phyloP scores from a whole-genome alignment of 148 eudicot species.

The Cornus kousa region DNA sequence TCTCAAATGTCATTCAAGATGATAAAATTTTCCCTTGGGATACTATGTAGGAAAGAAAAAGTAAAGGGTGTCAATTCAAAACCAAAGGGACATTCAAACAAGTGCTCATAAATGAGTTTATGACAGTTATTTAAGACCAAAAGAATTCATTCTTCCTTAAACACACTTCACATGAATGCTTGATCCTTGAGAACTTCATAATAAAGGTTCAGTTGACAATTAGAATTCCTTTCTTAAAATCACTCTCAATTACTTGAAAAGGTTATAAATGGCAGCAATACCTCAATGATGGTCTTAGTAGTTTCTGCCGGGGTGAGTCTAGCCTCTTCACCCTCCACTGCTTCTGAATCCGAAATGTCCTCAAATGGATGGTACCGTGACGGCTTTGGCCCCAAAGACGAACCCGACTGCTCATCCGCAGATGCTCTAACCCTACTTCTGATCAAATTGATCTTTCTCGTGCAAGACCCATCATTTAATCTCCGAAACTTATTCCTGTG shows the following conservation, averaged over 20 bases:
- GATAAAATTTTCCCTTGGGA: no score
- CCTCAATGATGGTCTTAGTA: slow-evolving; percentile 89
- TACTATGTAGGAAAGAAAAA: no score
- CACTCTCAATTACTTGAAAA: not conserved
- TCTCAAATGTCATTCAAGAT: no score
- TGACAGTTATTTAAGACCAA: not conserved
- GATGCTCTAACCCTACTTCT: slow-evolving; percentile 53
- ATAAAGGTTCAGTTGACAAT: not conserved
- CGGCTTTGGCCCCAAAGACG: slow-evolving; percentile 49
- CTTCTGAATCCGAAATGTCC: slow-evolving; percentile 61
- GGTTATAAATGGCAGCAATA: slow-evolving; percentile 15
- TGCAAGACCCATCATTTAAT: slow-evolving; percentile 29
- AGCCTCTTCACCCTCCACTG: slow-evolving; percentile 47
- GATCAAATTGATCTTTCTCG: slow-evolving; percentile 32
- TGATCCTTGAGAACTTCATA: not conserved
- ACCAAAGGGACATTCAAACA: no score
- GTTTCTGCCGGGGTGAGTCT: slow-evolving; percentile 76
- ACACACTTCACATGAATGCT: not conserved
- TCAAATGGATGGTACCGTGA: slow-evolving; percentile 80
- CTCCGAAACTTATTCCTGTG: slow-evolving; percentile 31
- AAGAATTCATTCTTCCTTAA: not conserved
- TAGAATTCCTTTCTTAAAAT: not conserved
- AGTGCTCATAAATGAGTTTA: no score
- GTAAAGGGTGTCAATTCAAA: no score
- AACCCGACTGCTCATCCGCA: slow-evolving; percentile 50